Evolutionary conservation across 129 eudicot genomes (phyloP).

Genomic region (Flaveria brownii): DNA sequence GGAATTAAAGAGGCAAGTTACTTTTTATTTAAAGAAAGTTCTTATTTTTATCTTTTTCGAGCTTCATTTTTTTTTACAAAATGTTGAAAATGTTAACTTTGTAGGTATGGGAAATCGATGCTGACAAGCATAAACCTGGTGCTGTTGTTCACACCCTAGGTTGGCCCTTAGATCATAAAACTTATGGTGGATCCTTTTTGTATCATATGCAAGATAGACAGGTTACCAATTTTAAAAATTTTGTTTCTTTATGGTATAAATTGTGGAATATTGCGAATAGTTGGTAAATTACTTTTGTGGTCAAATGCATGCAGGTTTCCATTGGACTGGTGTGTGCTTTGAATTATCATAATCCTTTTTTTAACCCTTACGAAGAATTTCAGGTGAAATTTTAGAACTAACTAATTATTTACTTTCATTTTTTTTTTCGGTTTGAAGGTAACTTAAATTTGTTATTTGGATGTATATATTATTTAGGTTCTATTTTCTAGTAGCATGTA

Average conservation of each 20-base stretch:
- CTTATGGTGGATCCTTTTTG: constrained; percentile 94
- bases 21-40: neutral
- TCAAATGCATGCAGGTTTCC: constrained; percentile 56
- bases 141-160: constrained; percentile 90
- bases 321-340: constrained; percentile 93
- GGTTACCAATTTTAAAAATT: constrained; percentile 35
- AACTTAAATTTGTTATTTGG: neutral
- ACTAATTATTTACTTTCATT: neutral
- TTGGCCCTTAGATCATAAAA: constrained; percentile 92
- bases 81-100: constrained; percentile 13
- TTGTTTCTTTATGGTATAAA: neutral
- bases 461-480: neutral
- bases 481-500: constrained; percentile 2
- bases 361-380: constrained; percentile 90
- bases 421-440: neutral
- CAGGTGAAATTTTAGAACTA: constrained; percentile 51
- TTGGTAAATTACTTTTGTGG: neutral
- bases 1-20: constrained; percentile 92
- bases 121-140: constrained; percentile 76
- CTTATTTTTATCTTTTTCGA: constrained; percentile 1
- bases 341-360: constrained; percentile 84
- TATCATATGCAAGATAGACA: constrained; percentile 96
- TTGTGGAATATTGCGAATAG: neutral
- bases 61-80: neutral
- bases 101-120: constrained; percentile 94